Evolutionary conservation across 1,139 yeast genomes (phyloP).

Genomic region (Geotrichum citri-aurantii): DNA sequence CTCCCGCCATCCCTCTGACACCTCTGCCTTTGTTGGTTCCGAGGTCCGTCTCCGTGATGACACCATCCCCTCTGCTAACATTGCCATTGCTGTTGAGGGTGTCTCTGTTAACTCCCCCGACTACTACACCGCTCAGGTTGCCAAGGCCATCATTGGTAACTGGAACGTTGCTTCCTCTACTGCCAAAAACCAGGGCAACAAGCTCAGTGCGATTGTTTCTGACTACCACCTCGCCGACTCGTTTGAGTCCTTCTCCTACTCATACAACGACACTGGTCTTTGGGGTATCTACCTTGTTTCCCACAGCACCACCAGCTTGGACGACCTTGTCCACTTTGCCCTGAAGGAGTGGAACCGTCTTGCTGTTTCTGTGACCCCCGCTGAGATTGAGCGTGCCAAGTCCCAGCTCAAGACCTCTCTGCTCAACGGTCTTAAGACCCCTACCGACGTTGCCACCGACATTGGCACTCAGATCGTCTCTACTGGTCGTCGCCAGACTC

Average conservation of each 20-base stretch:
- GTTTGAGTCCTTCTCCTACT: constrained; percentile 92
- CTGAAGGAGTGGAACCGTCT: constrained; percentile 85
- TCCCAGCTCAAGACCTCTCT: constrained; percentile 91
- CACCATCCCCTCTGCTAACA: constrained; percentile 80
- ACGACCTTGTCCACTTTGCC: constrained; percentile 66
- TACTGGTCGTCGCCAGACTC: constrained; percentile 83
- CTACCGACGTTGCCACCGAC: constrained; percentile 95
- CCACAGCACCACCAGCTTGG: constrained; percentile 61
- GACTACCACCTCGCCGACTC: constrained; percentile 82
- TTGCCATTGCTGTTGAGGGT: constrained; percentile 95
- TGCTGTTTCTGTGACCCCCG: constrained; percentile 71
- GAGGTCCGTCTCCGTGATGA: constrained; percentile 81
- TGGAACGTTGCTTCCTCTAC: constrained; percentile 96
- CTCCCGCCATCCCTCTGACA: constrained; percentile 52
- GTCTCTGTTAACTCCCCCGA: constrained; percentile 96
- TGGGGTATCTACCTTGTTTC: constrained; percentile 95
- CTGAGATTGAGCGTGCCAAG: constrained; percentile 89
- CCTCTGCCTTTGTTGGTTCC: constrained; percentile 79
- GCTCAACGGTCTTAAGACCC: constrained; percentile 81
- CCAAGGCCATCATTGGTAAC: constrained; percentile 93
- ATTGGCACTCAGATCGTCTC: constrained; percentile 95
- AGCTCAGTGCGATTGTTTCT: constrained; percentile 70
- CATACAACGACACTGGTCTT: constrained; percentile 92
- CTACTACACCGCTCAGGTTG: constrained; percentile 89
- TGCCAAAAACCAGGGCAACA: constrained; percentile 79